Base-by-base conservation (phyloP, 1,284 basidiomycete genomes). In the Austroboletus olivaceoglutinosus region DNA sequence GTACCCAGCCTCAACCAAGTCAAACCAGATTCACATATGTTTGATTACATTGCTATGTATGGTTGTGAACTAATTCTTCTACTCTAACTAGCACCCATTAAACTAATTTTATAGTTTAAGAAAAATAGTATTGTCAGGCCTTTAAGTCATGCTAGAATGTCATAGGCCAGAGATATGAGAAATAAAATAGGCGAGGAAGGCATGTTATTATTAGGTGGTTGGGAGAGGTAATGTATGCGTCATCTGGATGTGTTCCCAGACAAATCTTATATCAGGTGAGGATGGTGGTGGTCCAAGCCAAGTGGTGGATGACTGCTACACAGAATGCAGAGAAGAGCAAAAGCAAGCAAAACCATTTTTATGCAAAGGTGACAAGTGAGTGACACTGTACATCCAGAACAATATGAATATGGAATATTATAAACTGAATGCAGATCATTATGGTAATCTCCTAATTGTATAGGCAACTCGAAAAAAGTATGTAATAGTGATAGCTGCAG, bases 1-100 rank as follows among this genome's bases (percentile, higher is more conserved):
- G 80, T 91, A 5, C 70, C 96, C 49, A 79, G 86, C 51, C 70
- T 96, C 49, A 79, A 86, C 51, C 75, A 75, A 40, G 58, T 69
- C 27, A 62, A 47, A n/a, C 58, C 64, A n/a, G n/a, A n/a, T 23
- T 39, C 15, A 18, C 34, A 51, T 43, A 61, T 62, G 57, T 45
- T 37, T 39, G 23, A 56, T 47, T 44, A 23, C 36, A 37, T 46
- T 48, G 41, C 16, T 12, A 13, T 43, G 9, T 40, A 36, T 21
- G 42, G 31, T 30, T 18, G 38, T 68, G 60, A 22, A 54, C 52
- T 56, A 62, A 60, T 49, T 38, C 37, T 49, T 38, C 37, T 50
- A 48, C 25, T 44, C 49, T 42, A 46, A n/a, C 46, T 23, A 56
- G 57, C n/a, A 43, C 50, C 45, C 39, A 37, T 53, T 65, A 60